Base-by-base conservation (phyloP, 2,329 filamentous ascomycete genomes). In the Calonectria pseudoreteaudii region DNA sequence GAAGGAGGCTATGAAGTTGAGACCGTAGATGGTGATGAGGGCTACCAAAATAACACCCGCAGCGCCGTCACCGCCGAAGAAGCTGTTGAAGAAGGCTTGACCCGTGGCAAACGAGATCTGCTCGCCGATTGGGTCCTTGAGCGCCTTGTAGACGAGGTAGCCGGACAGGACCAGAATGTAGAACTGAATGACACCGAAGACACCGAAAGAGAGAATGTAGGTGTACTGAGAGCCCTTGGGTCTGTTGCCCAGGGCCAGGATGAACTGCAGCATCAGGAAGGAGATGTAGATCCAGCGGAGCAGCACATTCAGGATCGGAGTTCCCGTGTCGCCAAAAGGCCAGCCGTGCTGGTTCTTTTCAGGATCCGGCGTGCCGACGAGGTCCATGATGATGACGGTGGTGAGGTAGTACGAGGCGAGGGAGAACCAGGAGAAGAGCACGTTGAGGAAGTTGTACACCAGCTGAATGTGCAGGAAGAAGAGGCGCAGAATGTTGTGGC, bases 381-480 rank as follows among this genome's bases (percentile, higher is more conserved):
- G 76, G 38, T 78, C 31, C 78, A 79, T 79, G 50, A 79, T 79
- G 38, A 79, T 77, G 23, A 76, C 77, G 5, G 78, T 79, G 0
- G 78, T 79, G 11, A 79, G 68, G 9, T 79, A 79, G 53, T 77
- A 79, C 3, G 78, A 64, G 16, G 74, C 78, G 11, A 79, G 64
- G 0, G 78, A 77, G 44, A 79, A 78, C 78, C 78, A 79, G 68
- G 68, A 73, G 52, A 79, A 79, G 6, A 79, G 53, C 28, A 79
- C 73, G 23, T 79, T 79, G 60, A 79, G 64, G 68, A 79, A 65
- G 76, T 79, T 79, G 26, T 79, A 79, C 1, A 79, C 23, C 16
- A 79, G 79, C 34, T 79, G 78, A 11, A 79, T 74, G 58, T 79
- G 78, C 2, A 79, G 66, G 74, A 79, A 80, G 34, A 79, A 75